These are phyloP conservation scores for Selaginella moellendorffii DNA, from an alignment of 75 land plant species.

Conservation along the genomic window DNA sequence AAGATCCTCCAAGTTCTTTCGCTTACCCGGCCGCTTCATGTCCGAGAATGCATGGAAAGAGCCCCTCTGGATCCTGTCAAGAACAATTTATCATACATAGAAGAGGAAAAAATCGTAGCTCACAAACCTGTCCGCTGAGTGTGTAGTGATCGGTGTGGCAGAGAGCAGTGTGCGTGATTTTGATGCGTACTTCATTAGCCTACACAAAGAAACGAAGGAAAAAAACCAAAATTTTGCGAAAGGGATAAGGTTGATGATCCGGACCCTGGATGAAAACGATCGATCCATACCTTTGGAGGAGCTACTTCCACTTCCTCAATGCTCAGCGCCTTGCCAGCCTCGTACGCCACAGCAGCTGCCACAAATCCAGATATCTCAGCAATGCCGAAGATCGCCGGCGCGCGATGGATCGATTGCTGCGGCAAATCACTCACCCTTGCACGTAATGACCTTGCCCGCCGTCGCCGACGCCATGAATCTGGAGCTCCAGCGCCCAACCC, in stretches of 20 bases:
- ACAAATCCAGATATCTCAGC: not conserved
- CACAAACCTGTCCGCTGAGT: constrained; percentile 31
- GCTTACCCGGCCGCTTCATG: constrained; percentile 85
- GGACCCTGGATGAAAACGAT: too few relatives aligned
- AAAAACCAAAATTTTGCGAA: too few relatives aligned
- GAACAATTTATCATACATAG: not conserved
- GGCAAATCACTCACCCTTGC: constrained; percentile 1
- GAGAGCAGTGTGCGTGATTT: constrained; percentile 30
- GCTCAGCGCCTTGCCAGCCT: constrained; percentile 32
- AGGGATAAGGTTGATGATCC: too few relatives aligned
- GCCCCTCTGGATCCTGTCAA: constrained; percentile 31
- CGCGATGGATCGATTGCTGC: not conserved
- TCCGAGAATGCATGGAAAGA: constrained; percentile 72
- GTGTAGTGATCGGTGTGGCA: constrained; percentile 44
- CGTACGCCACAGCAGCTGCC: constrained; percentile 41
- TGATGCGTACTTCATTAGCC: constrained; percentile 25
- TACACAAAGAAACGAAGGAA: too few relatives aligned
- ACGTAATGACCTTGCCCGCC: constrained; percentile 3
- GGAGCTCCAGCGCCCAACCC: too few relatives aligned
- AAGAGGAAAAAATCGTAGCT: not conserved
- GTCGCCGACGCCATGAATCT: not conserved
- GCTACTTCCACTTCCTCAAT: constrained; percentile 45
- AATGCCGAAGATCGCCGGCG: not conserved
- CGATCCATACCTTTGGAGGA: constrained; percentile 34
- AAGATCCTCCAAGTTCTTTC: too few relatives aligned